Base-by-base conservation (phyloP, 2,329 filamentous ascomycete species). In the Pestalotiopsis sp. region DNA sequence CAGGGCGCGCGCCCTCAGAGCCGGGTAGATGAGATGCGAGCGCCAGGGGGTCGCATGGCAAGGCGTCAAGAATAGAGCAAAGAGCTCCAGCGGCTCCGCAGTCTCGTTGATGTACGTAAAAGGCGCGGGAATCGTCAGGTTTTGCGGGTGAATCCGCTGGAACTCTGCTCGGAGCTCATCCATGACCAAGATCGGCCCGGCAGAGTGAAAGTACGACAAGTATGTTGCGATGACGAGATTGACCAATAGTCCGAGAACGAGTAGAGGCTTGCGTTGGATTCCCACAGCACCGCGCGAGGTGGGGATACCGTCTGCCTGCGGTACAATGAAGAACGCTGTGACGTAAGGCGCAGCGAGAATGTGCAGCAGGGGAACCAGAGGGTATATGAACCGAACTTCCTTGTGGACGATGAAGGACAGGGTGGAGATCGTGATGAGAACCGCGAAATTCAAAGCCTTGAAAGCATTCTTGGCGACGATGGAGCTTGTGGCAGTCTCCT, bases 41-140 rank as follows among this genome's bases (percentile, higher is more conserved):
- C 95, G 92, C 95, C 96, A 98, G 2, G 96, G 95, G 0, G 95
- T 98, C 72, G 92, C 93, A 84, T 99, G 96, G 82, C 96, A 99
- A 11, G 96, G 96, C 87, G 95, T 97, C 27, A 99, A 86, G 81
- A 98, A 98, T 23, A 92, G 91, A 41, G 91, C 89, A 74, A 91
- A 91, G 12, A 90, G 84, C 69, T 88, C 86, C 45, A 82, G 74
- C n/a, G 70, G 69, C 27, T 74, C 72, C 23, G 77, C 76, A 2
- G 76, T 67, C 59, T 71, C 56, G 65, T 75, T 72, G 27, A 74
- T 69, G 57, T 77, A 71, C 17, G 73, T 68, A 6, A 71, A 69
- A 7, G 76, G 73, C 12, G 74, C 74, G 0, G 72, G 74, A 39
- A 76, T 72, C 61, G 78, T 72, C 66, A 83, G 78, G 57, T 77